Evolutionary conservation across 345 rosid genomes (phyloP).

Genomic region (Sonneratia caseolaris): DNA sequence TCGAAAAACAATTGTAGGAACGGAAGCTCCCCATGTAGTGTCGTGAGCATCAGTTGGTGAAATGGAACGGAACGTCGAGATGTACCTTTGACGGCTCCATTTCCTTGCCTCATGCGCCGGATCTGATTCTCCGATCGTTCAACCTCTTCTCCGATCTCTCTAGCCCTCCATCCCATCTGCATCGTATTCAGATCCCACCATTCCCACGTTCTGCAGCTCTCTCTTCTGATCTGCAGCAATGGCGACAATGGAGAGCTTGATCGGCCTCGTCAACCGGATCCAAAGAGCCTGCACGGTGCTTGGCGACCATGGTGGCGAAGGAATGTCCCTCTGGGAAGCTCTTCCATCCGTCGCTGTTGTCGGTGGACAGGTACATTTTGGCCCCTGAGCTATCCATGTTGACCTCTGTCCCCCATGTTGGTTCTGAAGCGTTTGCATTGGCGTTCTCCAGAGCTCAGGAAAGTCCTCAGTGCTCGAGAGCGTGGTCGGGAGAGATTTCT

Average conservation of each 20-base stretch:
- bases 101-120: neutral
- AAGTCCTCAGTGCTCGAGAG: conserved; percentile 96
- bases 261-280: conserved; percentile 85
- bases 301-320: conserved; percentile 96
- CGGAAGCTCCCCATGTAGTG: no score
- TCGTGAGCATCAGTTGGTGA: no score
- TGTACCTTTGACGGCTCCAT: neutral
- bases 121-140: neutral
- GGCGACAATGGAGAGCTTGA: conserved; percentile 97
- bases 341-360: conserved; percentile 95
- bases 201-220: neutral
- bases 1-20: no score
- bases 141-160: neutral
- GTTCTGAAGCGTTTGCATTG: conserved; percentile 8
- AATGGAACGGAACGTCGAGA: no score
- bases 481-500: conserved; percentile 90
- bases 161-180: neutral
- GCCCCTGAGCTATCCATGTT: conserved; percentile 3
- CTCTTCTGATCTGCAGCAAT: conserved; percentile 18
- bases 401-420: conserved; percentile 2
- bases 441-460: conserved; percentile 62
- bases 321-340: conserved; percentile 99
- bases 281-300: conserved; percentile 94
- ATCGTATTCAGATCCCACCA: neutral
- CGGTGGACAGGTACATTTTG: conserved; percentile 75